Base-by-base conservation (phyloP, 176 grass and related monocot genomes). In the Miscanthus lutarioriparius region DNA sequence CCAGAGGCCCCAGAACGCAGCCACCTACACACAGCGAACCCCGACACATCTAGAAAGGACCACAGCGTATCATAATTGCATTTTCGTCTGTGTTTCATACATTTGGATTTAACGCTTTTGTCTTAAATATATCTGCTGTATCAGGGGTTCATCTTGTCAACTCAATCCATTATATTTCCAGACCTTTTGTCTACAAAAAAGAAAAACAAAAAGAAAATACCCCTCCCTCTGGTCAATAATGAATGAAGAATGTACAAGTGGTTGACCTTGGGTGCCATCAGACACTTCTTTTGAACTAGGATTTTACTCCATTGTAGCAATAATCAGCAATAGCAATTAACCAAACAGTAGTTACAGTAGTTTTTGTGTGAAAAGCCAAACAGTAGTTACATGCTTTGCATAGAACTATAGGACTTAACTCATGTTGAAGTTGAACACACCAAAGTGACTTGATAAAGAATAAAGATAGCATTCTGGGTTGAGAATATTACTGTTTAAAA, bases 41-140 rank as follows among this genome's bases (percentile, higher is more conserved):
- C 20, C 0, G 8, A 23, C 22, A n/a, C 17, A 59, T 10, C 54
- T 59, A 23, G 8, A 59, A 59, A 59, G 54, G 20, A 59, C 20
- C 54, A 59, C 54, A 59, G 8, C 53, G n/a, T 58, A 2, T 10
- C 54, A 59, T 58, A 19, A 22, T 54, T 54, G 7, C 53, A 38
- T 35, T 91, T 64, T 87, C 33, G 15, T 74, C 48, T 74, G 44
- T 68, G 22, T 54, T 83, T 72, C 11, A 5, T 77, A 82, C n/a
- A 41, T 77, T 81, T 38, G 13, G n/a, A 54, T 72, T 38, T 64
- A 13, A 71, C 26, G 30, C 8, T 80, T 54, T 78, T 20, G 62
- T 1, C 64, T 71, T 64, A 32, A 13, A 43, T 44, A 35, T 35
- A 75, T 59, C 16, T 75, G 4, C 26, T 74, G 37, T 71, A 45